These are phyloP conservation scores for Orychophragmus violaceus DNA, from an alignment of 345 rosid species.

Conservation along the genomic window DNA sequence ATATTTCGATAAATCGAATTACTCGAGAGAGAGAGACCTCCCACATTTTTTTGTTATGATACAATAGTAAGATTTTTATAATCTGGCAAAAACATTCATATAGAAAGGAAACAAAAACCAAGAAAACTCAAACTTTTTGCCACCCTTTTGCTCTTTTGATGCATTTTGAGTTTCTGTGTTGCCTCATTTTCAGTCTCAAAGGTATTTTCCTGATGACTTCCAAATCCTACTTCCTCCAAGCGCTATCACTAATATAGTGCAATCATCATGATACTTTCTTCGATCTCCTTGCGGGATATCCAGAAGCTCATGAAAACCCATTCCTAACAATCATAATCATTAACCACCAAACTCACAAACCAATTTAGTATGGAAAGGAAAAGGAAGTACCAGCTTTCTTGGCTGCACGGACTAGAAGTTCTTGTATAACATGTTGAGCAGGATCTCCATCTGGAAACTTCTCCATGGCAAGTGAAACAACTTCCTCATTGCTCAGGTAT, in stretches of 20 bases:
- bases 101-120: not conserved
- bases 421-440: conserved; percentile 89
- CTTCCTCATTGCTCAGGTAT: conserved; percentile 86
- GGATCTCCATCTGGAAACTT: conserved; percentile 97
- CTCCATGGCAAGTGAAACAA: conserved; percentile 79
- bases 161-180: not conserved
- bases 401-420: conserved; percentile 88
- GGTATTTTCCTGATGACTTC: conserved; percentile 97
- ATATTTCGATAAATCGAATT: too few species aligned
- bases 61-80: too few species aligned
- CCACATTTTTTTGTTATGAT: too few species aligned
- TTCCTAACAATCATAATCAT: conserved; percentile 37
- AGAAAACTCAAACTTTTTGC: not conserved
- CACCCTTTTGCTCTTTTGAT: not conserved
- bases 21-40: too few species aligned
- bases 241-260: conserved; percentile 91
- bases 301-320: conserved; percentile 84
- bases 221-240: conserved; percentile 91
- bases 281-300: conserved; percentile 98
- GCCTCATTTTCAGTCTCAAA: conserved; percentile 31
- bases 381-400: conserved; percentile 71
- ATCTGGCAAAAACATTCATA: conserved; percentile 22
- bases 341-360: not conserved
- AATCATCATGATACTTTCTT: conserved; percentile 93
- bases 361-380: not conserved